A percentile compares a stretch with the other conserved stretches of the same genome.
Evolutionary conservation across 148 eudicot genomes (phyloP).

Genomic region (Diospyros kaki): DNA sequence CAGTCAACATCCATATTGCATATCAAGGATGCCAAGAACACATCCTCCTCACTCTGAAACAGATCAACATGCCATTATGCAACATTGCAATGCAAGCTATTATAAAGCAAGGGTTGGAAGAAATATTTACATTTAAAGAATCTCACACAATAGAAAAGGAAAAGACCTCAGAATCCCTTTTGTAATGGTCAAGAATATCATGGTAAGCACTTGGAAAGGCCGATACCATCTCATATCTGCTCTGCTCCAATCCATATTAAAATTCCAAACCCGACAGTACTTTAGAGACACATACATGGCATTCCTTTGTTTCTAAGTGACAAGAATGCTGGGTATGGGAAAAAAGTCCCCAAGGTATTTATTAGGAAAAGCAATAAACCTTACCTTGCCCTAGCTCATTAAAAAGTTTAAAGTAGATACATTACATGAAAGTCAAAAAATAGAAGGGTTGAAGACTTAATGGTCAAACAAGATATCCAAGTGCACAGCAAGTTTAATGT

Average conservation of each 20-base stretch:
- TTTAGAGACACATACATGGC: neutral
- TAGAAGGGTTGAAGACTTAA: neutral
- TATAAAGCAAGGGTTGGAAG: neutral
- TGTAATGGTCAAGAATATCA: neutral
- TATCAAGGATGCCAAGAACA: slow-evolving; percentile 88
- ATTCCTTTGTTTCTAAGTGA: neutral
- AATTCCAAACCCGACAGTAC: neutral
- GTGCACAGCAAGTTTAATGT: neutral
- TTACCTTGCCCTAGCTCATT: neutral
- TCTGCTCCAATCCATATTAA: neutral
- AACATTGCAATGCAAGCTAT: neutral
- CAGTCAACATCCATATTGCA: slow-evolving; percentile 84
- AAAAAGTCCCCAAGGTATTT: neutral
- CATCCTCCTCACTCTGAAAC: slow-evolving; percentile 64
- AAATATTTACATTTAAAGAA: neutral
- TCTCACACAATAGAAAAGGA: neutral
- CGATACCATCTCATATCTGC: neutral
- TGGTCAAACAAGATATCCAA: neutral
- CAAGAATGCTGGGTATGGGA: neutral
- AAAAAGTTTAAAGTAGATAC: neutral
- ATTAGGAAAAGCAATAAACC: no score
- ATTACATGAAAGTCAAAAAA: neutral
- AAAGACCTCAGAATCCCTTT: neutral
- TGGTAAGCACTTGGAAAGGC: neutral
- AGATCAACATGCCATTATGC: neutral